Percentiles rank a stretch among this genome's conserved stretches.
phyloP scores from a whole-genome alignment of 768 basidiomycete species.

The Suillus clintonianus region DNA sequence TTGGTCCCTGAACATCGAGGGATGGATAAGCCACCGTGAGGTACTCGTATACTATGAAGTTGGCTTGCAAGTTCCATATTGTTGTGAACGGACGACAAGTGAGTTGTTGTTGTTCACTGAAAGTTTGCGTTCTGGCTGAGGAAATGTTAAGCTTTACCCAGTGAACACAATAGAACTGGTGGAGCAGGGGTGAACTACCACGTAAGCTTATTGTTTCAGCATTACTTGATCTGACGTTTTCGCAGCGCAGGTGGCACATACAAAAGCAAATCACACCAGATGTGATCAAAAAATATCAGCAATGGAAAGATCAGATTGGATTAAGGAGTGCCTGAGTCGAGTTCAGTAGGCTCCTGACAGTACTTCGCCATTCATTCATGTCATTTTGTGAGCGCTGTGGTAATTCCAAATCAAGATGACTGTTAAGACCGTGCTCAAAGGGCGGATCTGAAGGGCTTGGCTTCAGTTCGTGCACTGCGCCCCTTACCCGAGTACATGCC shows the following conservation, averaged over 20 bases:
- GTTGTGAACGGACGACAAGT: neutral
- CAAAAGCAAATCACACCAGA: conserved; percentile 84
- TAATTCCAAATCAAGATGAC: neutral
- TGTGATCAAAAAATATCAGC: conserved; percentile 68
- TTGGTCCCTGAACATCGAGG: neutral
- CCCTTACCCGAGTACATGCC: too few species aligned
- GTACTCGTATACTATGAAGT: neutral
- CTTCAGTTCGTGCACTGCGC: too few species aligned
- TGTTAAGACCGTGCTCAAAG: too few species aligned
- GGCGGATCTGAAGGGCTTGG: too few species aligned
- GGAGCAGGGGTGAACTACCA: neutral
- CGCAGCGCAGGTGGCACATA: too few species aligned
- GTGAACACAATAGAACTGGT: neutral
- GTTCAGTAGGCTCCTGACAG: neutral
- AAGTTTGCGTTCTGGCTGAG: neutral
- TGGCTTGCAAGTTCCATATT: too few species aligned
- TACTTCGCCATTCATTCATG: conserved; percentile 10
- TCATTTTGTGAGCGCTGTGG: neutral
- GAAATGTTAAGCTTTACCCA: neutral
- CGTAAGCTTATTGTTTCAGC: neutral
- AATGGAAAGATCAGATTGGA: conserved; percentile 58
- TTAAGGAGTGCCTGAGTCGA: conserved; percentile 10
- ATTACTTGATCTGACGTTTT: neutral
- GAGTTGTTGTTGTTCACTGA: neutral
- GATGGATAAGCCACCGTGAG: neutral